These are phyloP conservation scores for Aureobasidium lini DNA, from an alignment of 2,329 filamentous ascomycete species.

Conservation along the genomic window DNA sequence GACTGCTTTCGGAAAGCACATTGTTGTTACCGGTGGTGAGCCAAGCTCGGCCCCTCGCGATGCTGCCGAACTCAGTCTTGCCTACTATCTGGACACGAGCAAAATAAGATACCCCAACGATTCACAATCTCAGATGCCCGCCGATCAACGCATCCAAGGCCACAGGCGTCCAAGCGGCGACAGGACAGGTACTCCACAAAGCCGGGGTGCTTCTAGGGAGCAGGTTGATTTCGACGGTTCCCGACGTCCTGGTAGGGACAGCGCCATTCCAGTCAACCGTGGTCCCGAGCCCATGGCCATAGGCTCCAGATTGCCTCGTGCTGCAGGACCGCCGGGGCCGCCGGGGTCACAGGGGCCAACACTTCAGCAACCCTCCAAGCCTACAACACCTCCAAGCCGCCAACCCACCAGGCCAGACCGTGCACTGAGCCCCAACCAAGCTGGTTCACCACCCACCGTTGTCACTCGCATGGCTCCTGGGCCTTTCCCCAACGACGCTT, in stretches of 20 bases:
- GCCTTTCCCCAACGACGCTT: not conserved
- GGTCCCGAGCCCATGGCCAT: conserved; percentile 32
- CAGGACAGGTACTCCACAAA: conserved; percentile 17
- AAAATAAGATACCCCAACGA: conserved; percentile 91
- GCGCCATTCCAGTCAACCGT: conserved; percentile 21
- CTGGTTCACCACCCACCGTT: not conserved
- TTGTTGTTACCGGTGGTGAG: conserved; percentile 88
- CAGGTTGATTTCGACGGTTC: conserved; percentile 20
- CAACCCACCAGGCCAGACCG: conserved; percentile 15
- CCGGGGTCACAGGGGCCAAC: conserved; percentile 57
- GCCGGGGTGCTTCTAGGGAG: conserved; percentile 20
- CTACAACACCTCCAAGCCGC: conserved; percentile 7
- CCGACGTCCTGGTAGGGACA: conserved; percentile 22
- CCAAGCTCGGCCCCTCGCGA: conserved; percentile 80
- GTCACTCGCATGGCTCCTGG: conserved; percentile 5
- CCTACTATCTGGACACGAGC: conserved; percentile 86
- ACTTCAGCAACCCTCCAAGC: conserved; percentile 46
- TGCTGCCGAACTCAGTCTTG: conserved; percentile 75
- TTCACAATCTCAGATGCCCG: conserved; percentile 29
- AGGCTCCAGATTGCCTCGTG: conserved; percentile 53
- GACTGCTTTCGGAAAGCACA: conserved; percentile 87
- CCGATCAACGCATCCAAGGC: conserved; percentile 24
- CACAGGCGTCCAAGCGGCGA: conserved; percentile 28
- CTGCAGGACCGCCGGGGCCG: conserved; percentile 46
- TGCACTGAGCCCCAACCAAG: conserved; percentile 9